Evolutionary conservation across 208 protist species (phyloP).

Genomic region (Spironucleus salmonicida): DNA sequence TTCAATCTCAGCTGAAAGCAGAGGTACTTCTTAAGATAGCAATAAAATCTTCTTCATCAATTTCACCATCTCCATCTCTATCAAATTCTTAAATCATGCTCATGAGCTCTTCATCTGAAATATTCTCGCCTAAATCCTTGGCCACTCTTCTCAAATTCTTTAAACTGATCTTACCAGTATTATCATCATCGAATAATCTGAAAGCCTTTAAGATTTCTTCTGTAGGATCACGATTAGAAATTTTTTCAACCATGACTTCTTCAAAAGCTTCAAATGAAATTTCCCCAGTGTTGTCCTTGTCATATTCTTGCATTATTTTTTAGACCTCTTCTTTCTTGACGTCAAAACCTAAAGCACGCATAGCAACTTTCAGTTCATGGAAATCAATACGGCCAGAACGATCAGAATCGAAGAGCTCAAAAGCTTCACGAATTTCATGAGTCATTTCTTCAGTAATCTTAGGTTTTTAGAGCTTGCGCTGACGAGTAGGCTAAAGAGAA

Average conservation of each 20-base stretch:
- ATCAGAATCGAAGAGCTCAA: conserved; percentile 91
- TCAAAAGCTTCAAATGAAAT: conserved; percentile 63
- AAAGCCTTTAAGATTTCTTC: conserved; percentile 64
- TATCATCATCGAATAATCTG: conserved; percentile 61
- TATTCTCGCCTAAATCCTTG: conserved; percentile 72
- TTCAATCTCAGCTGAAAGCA: conserved; percentile 22
- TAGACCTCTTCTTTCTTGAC: conserved; percentile 75
- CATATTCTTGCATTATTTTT: conserved; percentile 60
- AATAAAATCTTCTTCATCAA: conserved; percentile 75
- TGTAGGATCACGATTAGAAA: conserved; percentile 55
- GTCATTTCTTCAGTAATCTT: conserved; percentile 91
- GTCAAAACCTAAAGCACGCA: conserved; percentile 93
- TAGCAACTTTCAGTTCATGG: conserved; percentile 95
- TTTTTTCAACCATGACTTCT: conserved; percentile 66
- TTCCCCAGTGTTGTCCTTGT: conserved; percentile 56
- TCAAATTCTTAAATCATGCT: conserved; percentile 80
- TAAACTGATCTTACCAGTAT: conserved; percentile 64
- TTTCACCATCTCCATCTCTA: conserved; percentile 67
- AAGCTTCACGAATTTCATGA: conserved; percentile 93
- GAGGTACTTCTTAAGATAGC: conserved; percentile 62
- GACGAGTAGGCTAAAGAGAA: no score
- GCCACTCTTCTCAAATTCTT: conserved; percentile 78
- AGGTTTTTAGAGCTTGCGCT: no score
- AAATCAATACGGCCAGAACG: conserved; percentile 77
- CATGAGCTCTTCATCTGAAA: conserved; percentile 80